These are phyloP conservation scores for Sisymbrium irio DNA, from an alignment of 345 rosid genomes.

Conservation along the genomic window DNA sequence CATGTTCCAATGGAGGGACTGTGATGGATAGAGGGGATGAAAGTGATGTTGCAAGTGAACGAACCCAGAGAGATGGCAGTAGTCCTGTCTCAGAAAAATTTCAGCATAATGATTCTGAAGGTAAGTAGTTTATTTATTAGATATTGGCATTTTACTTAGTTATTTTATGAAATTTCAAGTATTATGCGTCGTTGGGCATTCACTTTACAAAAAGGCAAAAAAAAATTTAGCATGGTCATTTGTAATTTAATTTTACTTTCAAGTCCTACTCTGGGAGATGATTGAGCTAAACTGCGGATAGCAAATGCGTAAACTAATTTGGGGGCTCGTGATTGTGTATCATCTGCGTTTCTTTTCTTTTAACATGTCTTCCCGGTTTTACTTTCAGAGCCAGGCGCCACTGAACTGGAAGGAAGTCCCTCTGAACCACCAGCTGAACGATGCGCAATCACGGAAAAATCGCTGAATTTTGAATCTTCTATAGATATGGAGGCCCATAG, in stretches of 20 bases:
- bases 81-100: constrained; percentile 43
- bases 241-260: constrained; percentile 3
- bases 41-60: constrained; percentile 62
- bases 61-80: constrained; percentile 50
- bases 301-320: constrained; percentile 19
- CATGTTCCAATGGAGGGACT: constrained; percentile 40
- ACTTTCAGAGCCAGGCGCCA: constrained; percentile 42
- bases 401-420: constrained; percentile 38
- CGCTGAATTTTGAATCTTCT: constrained; percentile 24
- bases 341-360: constrained; percentile 3
- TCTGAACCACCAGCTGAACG: constrained; percentile 37
- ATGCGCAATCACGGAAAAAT: constrained; percentile 20
- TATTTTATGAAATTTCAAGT: background rate
- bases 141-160: constrained; percentile 7
- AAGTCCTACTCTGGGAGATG: constrained; percentile 4
- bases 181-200: background rate
- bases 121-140: constrained; percentile 35
- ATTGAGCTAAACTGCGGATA: constrained; percentile 16
- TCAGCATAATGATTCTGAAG: constrained; percentile 45
- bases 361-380: constrained; percentile 5
- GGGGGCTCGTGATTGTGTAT: background rate
- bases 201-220: background rate
- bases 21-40: constrained; percentile 48
- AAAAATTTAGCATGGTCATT: background rate
- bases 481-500: constrained; percentile 34